Evolutionary conservation across 202 grass and related monocot genomes (phyloP), one percentile per base, ranked within the genome.

Genomic region (Carex sylvatica): DNA sequence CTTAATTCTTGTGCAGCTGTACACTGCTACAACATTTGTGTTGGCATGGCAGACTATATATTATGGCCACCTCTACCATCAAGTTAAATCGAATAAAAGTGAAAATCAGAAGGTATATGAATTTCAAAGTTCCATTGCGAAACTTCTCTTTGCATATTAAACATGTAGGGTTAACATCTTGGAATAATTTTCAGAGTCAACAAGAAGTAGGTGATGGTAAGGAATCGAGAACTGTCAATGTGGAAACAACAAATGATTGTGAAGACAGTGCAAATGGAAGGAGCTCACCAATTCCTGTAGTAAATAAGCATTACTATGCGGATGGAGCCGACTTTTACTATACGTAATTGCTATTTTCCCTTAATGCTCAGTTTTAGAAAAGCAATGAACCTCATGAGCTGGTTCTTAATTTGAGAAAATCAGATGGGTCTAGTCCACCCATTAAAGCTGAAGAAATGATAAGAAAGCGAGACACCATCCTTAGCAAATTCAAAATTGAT

Each of bases 31-130:
- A 26, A 96, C 93, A 42, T 0, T 92, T 73, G 51, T 88, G 61
- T 88, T 99, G 64, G 87, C 91, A 56, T 91, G 83, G 60, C 96
- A 99, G 78, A 88, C 89, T 2, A 22, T 93, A 89, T 96, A 96
- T 69, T 99, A 96, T 68, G 81, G 89, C 51, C 85, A 92, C 83
- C 87, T 91, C 22, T 90, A 91, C 80, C 93, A 78, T 28, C 67
- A 22, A 85, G 42, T 87, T 52, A 93, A 90, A 89, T 77, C 83
- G 53, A 93, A 87, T 53, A 90, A 90, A 86, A 73, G 54, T 61
- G 70, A 64, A 74, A 65, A 61, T 74, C 55, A 36, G 30, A 90
- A 89, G 93, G 93, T 95, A 82, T 82, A 2, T 88, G 30, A 24
- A 75, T 88, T 13, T 84, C 63, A 33, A 76, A 83, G 12, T 79